Conservation (phyloP, 495 filamentous ascomycete genomes). For the Aspergillus taichungensis region DNA sequence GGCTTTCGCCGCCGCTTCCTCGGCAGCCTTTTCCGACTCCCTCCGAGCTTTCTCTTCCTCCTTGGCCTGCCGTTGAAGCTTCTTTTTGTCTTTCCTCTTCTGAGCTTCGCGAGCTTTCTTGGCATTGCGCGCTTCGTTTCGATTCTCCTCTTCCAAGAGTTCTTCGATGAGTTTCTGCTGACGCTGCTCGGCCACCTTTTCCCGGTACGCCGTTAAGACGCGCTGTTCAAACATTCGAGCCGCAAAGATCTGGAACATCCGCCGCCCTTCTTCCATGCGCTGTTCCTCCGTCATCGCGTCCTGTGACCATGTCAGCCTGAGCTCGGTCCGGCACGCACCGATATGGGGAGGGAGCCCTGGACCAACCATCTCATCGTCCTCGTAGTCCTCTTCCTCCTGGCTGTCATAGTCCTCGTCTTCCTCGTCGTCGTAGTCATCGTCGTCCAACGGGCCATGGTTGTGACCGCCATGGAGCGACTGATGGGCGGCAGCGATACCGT, state of each 20-base stretch:
- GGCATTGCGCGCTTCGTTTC: constrained; percentile 68
- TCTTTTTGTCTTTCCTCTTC: constrained; percentile 85
- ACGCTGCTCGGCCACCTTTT: constrained; percentile 89
- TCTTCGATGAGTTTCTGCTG: constrained; percentile 89
- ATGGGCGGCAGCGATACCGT: constrained; percentile 49
- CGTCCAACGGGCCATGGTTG: constrained; percentile 59
- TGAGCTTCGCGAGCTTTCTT: constrained; percentile 91
- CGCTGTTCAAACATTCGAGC: constrained; percentile 98
- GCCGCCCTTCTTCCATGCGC: constrained; percentile 94
- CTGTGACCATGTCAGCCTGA: constrained; percentile 42
- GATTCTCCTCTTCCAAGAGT: constrained; percentile 70
- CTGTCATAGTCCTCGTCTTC: constrained; percentile 86
- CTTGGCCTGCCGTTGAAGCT: constrained; percentile 72
- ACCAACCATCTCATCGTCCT: constrained; percentile 75
- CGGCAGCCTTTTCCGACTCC: constrained; percentile 85
- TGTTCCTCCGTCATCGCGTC: constrained; percentile 96
- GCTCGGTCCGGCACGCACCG: constrained; percentile 2
- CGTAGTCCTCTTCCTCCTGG: constrained; percentile 77
- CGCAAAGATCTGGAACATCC: constrained; percentile 99
- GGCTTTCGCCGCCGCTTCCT: constrained; percentile 68
- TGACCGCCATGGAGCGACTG: constrained; percentile 53
- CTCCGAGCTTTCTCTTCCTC: constrained; percentile 81
- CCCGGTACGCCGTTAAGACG: constrained; percentile 91
- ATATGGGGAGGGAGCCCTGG: constrained; percentile 4
- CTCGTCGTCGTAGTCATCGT: constrained; percentile 67